Evolutionary conservation across 352 stramenopile genomes (phyloP).

Genomic region (Phytophthora uliginosa): DNA sequence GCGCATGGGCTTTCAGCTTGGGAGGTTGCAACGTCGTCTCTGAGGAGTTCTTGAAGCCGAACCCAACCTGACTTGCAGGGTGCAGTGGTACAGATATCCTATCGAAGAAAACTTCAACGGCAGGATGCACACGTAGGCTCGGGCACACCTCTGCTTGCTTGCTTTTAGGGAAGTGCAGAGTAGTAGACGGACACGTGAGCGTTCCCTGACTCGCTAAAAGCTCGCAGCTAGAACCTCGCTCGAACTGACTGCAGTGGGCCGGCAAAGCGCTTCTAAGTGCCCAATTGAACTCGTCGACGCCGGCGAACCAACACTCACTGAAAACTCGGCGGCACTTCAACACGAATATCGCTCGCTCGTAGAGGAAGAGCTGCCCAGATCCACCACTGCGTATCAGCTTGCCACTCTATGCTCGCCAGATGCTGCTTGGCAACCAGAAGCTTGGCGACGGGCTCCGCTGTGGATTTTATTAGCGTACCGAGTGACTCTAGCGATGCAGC

Average conservation of each 20-base stretch:
- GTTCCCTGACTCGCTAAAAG: not conserved
- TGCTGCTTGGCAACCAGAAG: constrained; percentile 14
- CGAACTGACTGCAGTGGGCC: constrained; percentile 15
- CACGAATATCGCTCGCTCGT: constrained; percentile 6
- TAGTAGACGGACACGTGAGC: not conserved
- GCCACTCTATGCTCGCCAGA: constrained; percentile 33
- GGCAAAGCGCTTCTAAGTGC: constrained; percentile 12
- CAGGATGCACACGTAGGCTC: not conserved
- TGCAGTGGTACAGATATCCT: not conserved
- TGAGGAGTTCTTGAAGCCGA: constrained; percentile 15
- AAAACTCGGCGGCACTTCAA: constrained; percentile 4
- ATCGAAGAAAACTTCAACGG: not conserved
- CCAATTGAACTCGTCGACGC: constrained; percentile 8
- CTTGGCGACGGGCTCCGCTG: not conserved
- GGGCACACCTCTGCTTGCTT: constrained; percentile 1
- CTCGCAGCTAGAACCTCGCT: not conserved
- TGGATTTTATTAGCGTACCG: not conserved
- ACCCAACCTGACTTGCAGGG: not conserved
- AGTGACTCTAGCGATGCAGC: not conserved
- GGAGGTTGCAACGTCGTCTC: constrained; percentile 44
- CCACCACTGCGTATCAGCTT: constrained; percentile 32
- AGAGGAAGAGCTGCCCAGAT: not conserved
- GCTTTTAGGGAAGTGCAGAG: not conserved
- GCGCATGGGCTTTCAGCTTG: constrained; percentile 47
- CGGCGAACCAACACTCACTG: not conserved